Percentiles rank a stretch among this genome's conserved stretches.
Conservation (phyloP, 345 rosid genomes). For the Cardamine resedifolia region DNA sequence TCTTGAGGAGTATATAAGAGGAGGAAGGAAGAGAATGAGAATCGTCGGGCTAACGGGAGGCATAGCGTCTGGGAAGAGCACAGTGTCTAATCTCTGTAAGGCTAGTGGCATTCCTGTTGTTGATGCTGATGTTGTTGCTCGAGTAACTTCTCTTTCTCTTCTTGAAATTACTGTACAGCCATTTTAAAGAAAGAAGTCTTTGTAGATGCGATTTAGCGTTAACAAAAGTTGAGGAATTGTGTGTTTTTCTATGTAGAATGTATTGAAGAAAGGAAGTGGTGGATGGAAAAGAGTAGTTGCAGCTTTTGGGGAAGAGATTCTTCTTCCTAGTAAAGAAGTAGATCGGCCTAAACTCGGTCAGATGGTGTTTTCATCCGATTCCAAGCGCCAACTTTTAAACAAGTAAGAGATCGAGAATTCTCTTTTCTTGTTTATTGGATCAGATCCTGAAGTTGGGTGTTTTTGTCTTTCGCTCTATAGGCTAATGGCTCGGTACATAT, state of each 20-base stretch:
- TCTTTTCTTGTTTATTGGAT: not conserved
- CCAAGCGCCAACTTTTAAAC: slow-evolving; percentile 78
- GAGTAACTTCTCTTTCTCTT: slow-evolving; percentile 41
- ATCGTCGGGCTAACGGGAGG: slow-evolving; percentile 87
- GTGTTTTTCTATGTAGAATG: slow-evolving; percentile 48
- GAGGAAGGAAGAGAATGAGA: slow-evolving; percentile 56
- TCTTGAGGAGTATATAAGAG: not conserved
- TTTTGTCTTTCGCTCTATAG: slow-evolving; percentile 37
- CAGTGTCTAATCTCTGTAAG: slow-evolving; percentile 78
- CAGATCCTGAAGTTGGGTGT: not conserved
- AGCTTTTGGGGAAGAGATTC: slow-evolving; percentile 61
- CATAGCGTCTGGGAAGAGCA: slow-evolving; percentile 89
- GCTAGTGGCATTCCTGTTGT: slow-evolving; percentile 68
- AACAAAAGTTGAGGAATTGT: not conserved
- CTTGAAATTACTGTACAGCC: not conserved
- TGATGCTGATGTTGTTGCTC: slow-evolving; percentile 81
- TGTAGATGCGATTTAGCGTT: not conserved
- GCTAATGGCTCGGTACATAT: slow-evolving; percentile 76
- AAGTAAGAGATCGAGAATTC: slow-evolving; percentile 38
- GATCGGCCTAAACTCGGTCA: slow-evolving; percentile 75
- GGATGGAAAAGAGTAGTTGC: slow-evolving; percentile 65
- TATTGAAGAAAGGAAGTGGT: slow-evolving; percentile 57
- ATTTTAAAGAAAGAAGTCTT: not conserved
- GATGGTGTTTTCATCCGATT: slow-evolving; percentile 77
- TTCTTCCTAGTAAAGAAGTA: slow-evolving; percentile 57